These are phyloP conservation scores for Didymella keratinophila DNA, from an alignment of 2,329 filamentous ascomycete species.

Conservation along the genomic window DNA sequence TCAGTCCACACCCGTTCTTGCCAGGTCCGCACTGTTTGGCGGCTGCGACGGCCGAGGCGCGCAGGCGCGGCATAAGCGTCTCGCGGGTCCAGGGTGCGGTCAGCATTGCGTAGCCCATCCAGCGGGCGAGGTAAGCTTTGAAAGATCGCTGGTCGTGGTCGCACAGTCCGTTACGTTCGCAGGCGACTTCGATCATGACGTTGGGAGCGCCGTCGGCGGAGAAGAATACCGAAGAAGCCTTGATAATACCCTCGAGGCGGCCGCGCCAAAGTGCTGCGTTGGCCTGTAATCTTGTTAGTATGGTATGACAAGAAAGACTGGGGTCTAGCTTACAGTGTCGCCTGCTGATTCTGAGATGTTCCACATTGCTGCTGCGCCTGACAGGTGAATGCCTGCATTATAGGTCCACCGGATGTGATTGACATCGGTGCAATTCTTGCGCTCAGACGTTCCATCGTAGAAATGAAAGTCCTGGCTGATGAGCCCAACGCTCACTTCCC, in stretches of 20 bases:
- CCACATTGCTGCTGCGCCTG: conserved; percentile 56
- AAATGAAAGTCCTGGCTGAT: conserved; percentile 56
- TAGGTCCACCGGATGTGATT: conserved; percentile 57
- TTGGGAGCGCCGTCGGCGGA: conserved; percentile 51
- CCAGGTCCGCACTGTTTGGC: conserved; percentile 62
- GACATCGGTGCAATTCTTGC: conserved; percentile 53
- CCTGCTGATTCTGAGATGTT: conserved; percentile 53
- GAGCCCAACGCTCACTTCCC: conserved; percentile 57
- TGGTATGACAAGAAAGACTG: background rate
- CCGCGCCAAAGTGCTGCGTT: conserved; percentile 31
- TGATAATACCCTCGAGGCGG: conserved; percentile 43
- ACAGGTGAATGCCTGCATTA: conserved; percentile 55
- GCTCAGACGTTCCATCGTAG: conserved; percentile 55
- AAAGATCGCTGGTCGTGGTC: conserved; percentile 57
- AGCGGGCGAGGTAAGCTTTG: conserved; percentile 53
- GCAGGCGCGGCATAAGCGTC: conserved; percentile 60
- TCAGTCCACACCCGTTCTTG: conserved; percentile 55
- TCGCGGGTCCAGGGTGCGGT: conserved; percentile 47
- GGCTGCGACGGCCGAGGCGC: conserved; percentile 62
- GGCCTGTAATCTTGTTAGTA: conserved; percentile 19
- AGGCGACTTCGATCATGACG: conserved; percentile 58
- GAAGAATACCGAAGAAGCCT: conserved; percentile 53
- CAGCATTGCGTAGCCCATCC: conserved; percentile 51
- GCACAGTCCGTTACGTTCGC: conserved; percentile 54
- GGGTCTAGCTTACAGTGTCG: conserved; percentile 29